phyloP scores from a whole-genome alignment of 169 alveolate genomes.

The Plasmodium vivax region DNA sequence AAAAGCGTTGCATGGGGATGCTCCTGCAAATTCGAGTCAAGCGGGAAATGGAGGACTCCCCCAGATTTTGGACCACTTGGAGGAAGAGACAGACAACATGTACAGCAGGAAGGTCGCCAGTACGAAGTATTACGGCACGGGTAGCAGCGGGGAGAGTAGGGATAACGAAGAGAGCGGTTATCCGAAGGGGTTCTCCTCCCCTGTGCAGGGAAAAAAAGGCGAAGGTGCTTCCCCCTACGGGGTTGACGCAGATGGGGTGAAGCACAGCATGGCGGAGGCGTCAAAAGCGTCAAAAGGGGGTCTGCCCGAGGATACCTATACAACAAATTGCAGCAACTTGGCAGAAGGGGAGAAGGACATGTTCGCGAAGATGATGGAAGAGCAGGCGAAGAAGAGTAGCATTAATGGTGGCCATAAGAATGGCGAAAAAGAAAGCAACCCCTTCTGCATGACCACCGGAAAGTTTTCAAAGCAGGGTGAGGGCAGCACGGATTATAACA shows the following conservation, averaged over 20 bases:
- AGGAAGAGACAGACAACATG: not conserved
- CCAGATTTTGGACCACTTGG: not conserved
- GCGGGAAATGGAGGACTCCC: not conserved
- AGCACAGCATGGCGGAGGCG: not conserved
- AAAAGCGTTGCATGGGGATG: not conserved
- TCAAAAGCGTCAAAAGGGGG: not conserved
- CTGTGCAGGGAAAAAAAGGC: not conserved
- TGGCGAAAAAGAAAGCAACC: not conserved
- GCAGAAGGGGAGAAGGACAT: constrained; percentile 6
- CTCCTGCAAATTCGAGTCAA: not conserved
- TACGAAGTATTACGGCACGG: constrained; percentile 29
- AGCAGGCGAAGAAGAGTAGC: not conserved
- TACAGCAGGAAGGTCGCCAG: constrained; percentile 10
- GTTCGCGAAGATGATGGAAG: not conserved
- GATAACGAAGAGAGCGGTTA: not conserved
- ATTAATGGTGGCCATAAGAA: not conserved
- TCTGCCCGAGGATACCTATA: not conserved
- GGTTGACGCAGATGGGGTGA: not conserved
- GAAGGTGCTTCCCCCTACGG: not conserved
- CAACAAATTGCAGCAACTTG: not conserved
- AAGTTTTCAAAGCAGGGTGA: not conserved
- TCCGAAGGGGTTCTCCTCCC: not conserved
- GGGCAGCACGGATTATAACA: not conserved
- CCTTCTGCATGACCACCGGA: not conserved
- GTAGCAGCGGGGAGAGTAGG: not conserved